Percentiles rank a stretch among this genome's conserved stretches.
These are phyloP conservation scores for Hammondia hammondi DNA, from an alignment of 169 alveolate genomes.

Conservation along the genomic window DNA sequence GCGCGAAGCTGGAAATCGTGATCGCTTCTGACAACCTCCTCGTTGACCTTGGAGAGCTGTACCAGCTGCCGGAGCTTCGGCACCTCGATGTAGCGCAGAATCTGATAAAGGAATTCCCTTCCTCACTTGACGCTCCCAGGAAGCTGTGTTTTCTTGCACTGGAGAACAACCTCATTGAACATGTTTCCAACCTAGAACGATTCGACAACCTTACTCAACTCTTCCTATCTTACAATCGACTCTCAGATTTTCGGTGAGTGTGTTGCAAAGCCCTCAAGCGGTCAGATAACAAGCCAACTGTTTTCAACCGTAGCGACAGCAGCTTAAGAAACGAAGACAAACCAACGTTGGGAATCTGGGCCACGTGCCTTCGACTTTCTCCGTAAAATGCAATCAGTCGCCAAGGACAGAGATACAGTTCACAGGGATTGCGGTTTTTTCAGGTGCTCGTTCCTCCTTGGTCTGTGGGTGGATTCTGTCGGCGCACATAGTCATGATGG, in stretches of 20 bases:
- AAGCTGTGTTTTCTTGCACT: constrained; percentile 1
- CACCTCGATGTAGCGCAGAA: constrained; percentile 29
- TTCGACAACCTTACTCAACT: constrained; percentile 25
- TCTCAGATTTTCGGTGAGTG: constrained; percentile 32
- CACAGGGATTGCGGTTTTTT: too few species aligned
- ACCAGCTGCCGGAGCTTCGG: constrained; percentile 28
- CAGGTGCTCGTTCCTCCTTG: too few species aligned
- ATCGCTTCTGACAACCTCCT: constrained; percentile 15
- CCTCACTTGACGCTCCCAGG: not conserved
- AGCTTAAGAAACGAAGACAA: too few species aligned
- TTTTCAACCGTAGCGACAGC: too few species aligned
- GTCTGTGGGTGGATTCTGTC: too few species aligned
- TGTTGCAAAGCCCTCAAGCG: not conserved
- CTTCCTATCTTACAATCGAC: not conserved
- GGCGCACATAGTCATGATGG: too few species aligned
- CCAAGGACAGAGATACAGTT: too few species aligned
- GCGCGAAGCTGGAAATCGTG: constrained; percentile 21
- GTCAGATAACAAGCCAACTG: too few species aligned
- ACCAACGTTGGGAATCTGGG: too few species aligned
- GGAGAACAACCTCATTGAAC: not conserved
- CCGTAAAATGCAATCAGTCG: too few species aligned
- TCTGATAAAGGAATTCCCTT: not conserved
- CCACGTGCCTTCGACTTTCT: too few species aligned
- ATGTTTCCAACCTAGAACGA: not conserved
- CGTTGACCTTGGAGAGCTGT: not conserved